Percentiles rank a stretch among this genome's conserved stretches.
Conservation (phyloP, 495 filamentous ascomycete genomes). For the Penicillium longicatenatum region DNA sequence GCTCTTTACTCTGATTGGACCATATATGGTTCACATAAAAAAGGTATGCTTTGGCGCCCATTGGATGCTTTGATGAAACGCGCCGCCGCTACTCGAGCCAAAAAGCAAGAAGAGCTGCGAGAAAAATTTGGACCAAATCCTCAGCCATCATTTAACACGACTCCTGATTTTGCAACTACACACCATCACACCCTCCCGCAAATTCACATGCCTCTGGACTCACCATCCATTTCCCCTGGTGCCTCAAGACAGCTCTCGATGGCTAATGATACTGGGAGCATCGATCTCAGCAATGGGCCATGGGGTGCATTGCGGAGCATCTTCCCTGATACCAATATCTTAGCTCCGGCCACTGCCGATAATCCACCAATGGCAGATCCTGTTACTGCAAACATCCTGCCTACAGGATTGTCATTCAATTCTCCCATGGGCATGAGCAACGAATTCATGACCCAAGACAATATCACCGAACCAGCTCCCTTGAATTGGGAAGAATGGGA, state of each 20-base stretch:
- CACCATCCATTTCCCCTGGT: conserved; percentile 4
- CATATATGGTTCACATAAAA: conserved; percentile 53
- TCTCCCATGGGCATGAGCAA: conserved; percentile 2
- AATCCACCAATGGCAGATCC: conserved; percentile 13
- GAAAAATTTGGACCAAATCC: conserved; percentile 23
- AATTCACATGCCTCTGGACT: conserved; percentile 19
- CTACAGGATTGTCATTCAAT: conserved; percentile 14
- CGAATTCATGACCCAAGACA: conserved; percentile 17
- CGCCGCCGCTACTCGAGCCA: conserved; percentile 46
- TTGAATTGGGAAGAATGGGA: conserved; percentile 52
- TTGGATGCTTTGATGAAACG: conserved; percentile 71
- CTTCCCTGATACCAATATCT: conserved; percentile 34
- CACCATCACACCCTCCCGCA: conserved; percentile 17
- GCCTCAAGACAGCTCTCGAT: background rate
- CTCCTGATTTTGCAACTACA: conserved; percentile 3
- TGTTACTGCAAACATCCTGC: conserved; percentile 6
- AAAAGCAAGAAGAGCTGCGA: conserved; percentile 34
- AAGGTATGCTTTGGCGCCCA: conserved; percentile 72
- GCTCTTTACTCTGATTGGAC: conserved; percentile 57
- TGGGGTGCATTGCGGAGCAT: conserved; percentile 30
- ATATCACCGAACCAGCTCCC: conserved; percentile 6
- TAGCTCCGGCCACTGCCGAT: conserved; percentile 22
- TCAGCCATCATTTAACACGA: conserved; percentile 4
- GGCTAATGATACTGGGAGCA: conserved; percentile 16
- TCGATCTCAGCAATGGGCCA: conserved; percentile 36